Evolutionary conservation across 129 eudicot species (phyloP).

Genomic region (Glebionis coronaria): DNA sequence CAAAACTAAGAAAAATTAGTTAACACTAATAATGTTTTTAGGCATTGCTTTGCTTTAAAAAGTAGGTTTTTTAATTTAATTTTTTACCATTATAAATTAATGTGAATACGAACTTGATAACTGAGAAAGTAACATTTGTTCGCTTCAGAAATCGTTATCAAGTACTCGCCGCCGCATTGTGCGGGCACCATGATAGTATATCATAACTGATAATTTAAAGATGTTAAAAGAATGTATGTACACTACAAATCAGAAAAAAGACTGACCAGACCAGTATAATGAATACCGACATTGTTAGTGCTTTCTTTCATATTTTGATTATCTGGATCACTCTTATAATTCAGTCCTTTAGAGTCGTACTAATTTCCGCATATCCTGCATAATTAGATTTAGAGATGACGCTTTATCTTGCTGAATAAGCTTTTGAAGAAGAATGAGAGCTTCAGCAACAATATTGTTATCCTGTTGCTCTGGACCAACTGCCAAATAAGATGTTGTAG

Average conservation of each 20-base stretch:
- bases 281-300: constrained; percentile 29
- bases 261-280: constrained; percentile 48
- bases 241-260: constrained; percentile 3
- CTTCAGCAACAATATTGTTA: constrained; percentile 57
- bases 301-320: constrained; percentile 56
- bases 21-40: no score
- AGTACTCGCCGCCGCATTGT: no score
- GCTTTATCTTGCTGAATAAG: constrained; percentile 41
- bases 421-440: constrained; percentile 61
- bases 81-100: no score
- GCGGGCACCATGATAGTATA: no score
- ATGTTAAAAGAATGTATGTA: neutral
- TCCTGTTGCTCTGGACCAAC: constrained; percentile 47
- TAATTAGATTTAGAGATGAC: constrained; percentile 46
- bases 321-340: constrained; percentile 25
- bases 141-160: no score
- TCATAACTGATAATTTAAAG: no score
- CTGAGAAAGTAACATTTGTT: no score
- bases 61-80: no score
- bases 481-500: constrained; percentile 31
- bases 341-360: constrained; percentile 32
- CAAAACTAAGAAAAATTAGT: no score
- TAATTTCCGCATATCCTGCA: constrained; percentile 62
- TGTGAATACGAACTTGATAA: no score
- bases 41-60: no score